Percentiles rank a stretch among this genome's conserved stretches.
Evolutionary conservation across 768 basidiomycete species (phyloP).

Genomic region (Tephrocybe rancida): DNA sequence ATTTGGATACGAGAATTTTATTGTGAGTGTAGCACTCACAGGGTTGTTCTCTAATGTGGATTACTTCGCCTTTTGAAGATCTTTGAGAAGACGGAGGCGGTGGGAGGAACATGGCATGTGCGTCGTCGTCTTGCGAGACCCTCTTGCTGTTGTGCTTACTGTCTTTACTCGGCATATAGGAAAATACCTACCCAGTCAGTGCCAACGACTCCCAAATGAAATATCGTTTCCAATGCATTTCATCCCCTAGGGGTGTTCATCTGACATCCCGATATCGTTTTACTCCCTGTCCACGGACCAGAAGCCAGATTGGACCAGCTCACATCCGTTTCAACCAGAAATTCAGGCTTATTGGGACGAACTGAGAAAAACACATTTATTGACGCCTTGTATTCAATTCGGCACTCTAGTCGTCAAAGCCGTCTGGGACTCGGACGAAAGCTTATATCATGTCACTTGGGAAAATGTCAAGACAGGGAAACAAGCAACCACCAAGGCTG

Average conservation of each 20-base stretch:
- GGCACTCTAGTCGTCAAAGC: conserved; percentile 44
- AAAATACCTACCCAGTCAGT: conserved; percentile 36
- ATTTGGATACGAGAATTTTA: conserved; percentile 40
- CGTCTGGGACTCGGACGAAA: conserved; percentile 41
- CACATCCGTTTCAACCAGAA: conserved; percentile 42
- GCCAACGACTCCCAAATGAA: neutral
- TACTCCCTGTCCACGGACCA: conserved; percentile 44
- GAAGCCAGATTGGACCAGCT: conserved; percentile 40
- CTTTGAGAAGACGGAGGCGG: conserved; percentile 43
- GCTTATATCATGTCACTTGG: conserved; percentile 38
- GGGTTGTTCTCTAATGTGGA: neutral
- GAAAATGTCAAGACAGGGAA: conserved; percentile 35
- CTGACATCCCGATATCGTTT: conserved; percentile 38
- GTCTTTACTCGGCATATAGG: conserved; percentile 21
- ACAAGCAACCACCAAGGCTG: conserved; percentile 31
- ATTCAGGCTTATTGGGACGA: conserved; percentile 40
- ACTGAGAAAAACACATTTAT: conserved; percentile 39
- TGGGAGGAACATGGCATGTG: conserved; percentile 59
- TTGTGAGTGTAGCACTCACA: conserved; percentile 25
- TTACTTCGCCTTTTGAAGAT: conserved; percentile 39
- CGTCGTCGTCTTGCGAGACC: conserved; percentile 19
- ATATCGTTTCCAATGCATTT: neutral
- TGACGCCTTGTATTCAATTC: conserved; percentile 43
- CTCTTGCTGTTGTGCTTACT: neutral
- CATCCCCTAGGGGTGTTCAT: conserved; percentile 38